These are phyloP conservation scores for Chrysochromulina parva DNA, from an alignment of 78 protist species.

Conservation along the genomic window DNA sequence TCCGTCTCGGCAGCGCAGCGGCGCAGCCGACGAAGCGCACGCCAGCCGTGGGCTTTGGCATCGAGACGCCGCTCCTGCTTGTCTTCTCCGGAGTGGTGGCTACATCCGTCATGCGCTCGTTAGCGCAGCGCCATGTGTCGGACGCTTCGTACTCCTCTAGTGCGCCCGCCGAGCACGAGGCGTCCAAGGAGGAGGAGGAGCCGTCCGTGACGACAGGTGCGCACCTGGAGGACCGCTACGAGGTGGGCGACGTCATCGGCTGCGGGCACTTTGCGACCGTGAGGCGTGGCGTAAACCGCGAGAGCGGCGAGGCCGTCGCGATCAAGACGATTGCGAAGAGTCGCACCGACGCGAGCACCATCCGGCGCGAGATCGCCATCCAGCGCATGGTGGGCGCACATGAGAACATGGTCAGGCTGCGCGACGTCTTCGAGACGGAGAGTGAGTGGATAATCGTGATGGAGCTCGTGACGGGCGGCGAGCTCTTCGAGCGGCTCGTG, in stretches of 20 bases:
- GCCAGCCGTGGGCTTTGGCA: no score
- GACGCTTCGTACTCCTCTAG: no score
- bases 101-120: no score
- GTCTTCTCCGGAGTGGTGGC: no score
- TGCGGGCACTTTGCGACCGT: background rate
- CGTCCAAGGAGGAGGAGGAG: no score
- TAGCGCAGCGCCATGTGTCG: no score
- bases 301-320: background rate
- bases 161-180: no score
- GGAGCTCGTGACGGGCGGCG: conserved; percentile 3
- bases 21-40: no score
- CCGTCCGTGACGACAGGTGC: no score
- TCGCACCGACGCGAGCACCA: background rate
- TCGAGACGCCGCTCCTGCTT: no score
- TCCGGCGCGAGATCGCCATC: background rate
- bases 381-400: background rate
- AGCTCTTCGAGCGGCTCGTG: background rate
- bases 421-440: conserved; percentile 12
- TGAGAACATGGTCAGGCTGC: background rate
- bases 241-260: background rate
- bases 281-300: background rate
- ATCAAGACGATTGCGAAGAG: background rate
- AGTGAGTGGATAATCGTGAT: background rate
- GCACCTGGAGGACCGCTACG: background rate
- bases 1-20: no score